These are phyloP conservation scores for Massospora cicadina DNA, from an alignment of 371 early-diverging fungal species.

Conservation along the genomic window DNA sequence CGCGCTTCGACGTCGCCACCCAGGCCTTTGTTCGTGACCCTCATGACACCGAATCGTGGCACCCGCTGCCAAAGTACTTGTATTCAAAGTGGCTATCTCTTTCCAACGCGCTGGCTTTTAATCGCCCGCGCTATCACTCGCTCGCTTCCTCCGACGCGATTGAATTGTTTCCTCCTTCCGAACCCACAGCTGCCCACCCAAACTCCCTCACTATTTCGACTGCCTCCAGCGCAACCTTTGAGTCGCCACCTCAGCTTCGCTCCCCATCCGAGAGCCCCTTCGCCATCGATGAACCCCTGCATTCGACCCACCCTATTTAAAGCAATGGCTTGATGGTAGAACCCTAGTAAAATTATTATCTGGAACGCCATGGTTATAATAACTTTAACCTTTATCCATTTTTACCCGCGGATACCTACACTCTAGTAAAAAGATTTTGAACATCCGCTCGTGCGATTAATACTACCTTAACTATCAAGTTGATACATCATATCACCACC, in stretches of 20 bases:
- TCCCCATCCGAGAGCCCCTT: too few species aligned
- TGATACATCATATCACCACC: too few species aligned
- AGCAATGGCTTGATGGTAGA: too few species aligned
- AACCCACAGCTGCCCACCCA: background rate
- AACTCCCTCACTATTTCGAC: background rate
- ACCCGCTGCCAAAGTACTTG: background rate
- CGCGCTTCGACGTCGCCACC: constrained; percentile 11
- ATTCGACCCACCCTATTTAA: too few species aligned
- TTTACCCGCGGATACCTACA: too few species aligned
- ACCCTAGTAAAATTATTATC: too few species aligned
- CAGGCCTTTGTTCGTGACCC: background rate
- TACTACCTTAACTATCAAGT: too few species aligned
- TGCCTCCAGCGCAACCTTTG: background rate
- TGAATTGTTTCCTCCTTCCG: background rate
- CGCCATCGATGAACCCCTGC: too few species aligned
- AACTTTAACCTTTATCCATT: too few species aligned
- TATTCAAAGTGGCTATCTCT: background rate
- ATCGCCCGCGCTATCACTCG: background rate
- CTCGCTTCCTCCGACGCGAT: background rate
- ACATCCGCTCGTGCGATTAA: too few species aligned
- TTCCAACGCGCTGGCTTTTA: background rate
- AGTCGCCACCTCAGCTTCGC: background rate
- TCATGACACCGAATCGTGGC: constrained; percentile 3
- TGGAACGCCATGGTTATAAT: too few species aligned
- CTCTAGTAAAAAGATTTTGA: too few species aligned